Percentiles rank a stretch among this genome's conserved stretches.
Evolutionary conservation across 2,329 filamentous ascomycete species (phyloP).

Genomic region (Mycocentrospora acerina): DNA sequence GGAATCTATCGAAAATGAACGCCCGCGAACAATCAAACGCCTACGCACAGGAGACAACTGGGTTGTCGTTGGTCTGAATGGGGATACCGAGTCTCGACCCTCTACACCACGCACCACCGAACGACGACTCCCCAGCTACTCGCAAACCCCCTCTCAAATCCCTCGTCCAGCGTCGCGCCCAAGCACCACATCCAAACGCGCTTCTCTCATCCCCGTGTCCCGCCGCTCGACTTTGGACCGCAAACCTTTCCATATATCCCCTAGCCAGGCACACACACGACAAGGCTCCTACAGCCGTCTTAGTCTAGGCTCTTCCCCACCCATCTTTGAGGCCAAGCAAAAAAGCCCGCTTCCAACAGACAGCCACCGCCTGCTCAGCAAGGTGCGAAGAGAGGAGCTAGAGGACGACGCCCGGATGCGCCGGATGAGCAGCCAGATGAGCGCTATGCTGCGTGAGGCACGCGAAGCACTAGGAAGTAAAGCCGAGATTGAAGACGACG

Average conservation of each 20-base stretch:
- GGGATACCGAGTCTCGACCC: conserved; percentile 58
- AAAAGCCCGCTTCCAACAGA: conserved; percentile 56
- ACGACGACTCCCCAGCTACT: conserved; percentile 27
- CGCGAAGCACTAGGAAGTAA: conserved; percentile 72
- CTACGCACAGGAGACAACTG: conserved; percentile 51
- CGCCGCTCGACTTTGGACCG: conserved; percentile 40
- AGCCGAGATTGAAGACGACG: conserved; percentile 38
- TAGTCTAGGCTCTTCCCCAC: conserved; percentile 34
- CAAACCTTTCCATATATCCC: conserved; percentile 18
- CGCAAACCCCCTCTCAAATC: conserved; percentile 36
- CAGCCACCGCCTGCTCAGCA: conserved; percentile 72
- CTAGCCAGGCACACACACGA: conserved; percentile 13
- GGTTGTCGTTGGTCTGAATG: conserved; percentile 50
- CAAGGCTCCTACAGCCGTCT: conserved; percentile 32
- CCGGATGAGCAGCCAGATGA: conserved; percentile 75
- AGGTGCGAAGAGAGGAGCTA: conserved; percentile 70
- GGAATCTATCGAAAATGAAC: conserved; percentile 46
- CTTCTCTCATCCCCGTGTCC: conserved; percentile 48
- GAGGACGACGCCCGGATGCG: conserved; percentile 78
- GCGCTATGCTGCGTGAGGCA: conserved; percentile 86
- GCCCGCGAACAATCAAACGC: conserved; percentile 50
- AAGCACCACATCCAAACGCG: conserved; percentile 24
- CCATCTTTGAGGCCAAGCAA: conserved; percentile 22
- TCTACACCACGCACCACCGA: conserved; percentile 41
- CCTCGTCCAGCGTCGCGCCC: conserved; percentile 34